phyloP scores from a whole-genome alignment of 345 rosid species.

The Syzygium grande region DNA sequence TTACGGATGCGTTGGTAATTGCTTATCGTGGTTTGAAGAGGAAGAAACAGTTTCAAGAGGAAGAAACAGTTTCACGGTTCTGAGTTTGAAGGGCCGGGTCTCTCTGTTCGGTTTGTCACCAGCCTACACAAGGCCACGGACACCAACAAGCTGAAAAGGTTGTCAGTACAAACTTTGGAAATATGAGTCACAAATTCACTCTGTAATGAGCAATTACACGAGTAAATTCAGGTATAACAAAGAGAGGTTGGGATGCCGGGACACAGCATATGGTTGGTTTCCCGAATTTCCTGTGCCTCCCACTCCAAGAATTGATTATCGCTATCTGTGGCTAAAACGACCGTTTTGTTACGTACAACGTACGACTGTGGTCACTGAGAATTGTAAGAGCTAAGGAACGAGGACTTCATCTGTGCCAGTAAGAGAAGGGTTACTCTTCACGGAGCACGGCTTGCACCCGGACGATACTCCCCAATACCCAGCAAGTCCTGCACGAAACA shows the following conservation, averaged over 20 bases:
- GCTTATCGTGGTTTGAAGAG: not conserved
- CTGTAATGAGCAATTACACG: not conserved
- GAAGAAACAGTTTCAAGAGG: not conserved
- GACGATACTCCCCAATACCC: conserved; percentile 72
- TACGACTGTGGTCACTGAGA: not conserved
- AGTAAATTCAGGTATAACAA: not conserved
- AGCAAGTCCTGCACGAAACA: conserved; percentile 50
- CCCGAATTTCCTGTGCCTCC: not conserved
- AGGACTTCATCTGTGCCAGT: not conserved
- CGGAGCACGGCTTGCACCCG: conserved; percentile 26
- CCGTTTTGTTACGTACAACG: not conserved
- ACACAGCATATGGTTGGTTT: not conserved
- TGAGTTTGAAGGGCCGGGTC: not conserved
- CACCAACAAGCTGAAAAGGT: not conserved
- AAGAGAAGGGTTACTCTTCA: not conserved
- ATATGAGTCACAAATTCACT: not conserved
- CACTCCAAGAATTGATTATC: not conserved
- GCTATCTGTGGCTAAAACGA: not conserved
- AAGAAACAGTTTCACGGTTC: not conserved
- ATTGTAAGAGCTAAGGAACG: not conserved
- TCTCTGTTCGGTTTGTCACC: not conserved
- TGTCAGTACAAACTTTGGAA: not conserved
- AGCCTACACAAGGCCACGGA: not conserved
- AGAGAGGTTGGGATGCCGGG: not conserved
- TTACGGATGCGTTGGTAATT: not conserved